A percentile compares a stretch with the other conserved stretches of the same genome.
Conservation (phyloP, 371 early-diverging fungal species). For the Thermomucor indicae-seudaticae region DNA sequence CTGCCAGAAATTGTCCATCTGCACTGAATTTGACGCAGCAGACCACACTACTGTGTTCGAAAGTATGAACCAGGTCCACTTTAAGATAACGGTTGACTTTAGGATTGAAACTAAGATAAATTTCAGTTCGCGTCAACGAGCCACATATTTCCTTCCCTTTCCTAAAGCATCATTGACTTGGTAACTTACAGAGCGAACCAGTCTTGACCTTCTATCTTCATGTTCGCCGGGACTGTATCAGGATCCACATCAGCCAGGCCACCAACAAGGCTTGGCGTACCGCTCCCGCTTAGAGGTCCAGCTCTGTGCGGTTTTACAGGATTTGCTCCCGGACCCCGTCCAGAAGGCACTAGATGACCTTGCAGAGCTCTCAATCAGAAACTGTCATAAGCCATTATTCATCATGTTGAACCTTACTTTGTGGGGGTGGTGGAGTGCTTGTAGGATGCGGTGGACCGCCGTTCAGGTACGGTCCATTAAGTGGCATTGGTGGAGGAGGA, state of each 20-base stretch:
- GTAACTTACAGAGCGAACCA: constrained; percentile 76
- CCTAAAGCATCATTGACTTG: not conserved
- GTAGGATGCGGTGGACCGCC: constrained; percentile 37
- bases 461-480: constrained; percentile 35
- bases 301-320: constrained; percentile 15
- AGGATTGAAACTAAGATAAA: constrained; percentile 57
- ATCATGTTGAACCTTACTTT: constrained; percentile 3
- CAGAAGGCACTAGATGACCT: constrained; percentile 5
- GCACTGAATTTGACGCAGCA: constrained; percentile 93
- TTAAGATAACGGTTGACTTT: constrained; percentile 63
- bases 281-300: constrained; percentile 13
- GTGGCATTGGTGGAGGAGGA: constrained; percentile 23
- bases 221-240: constrained; percentile 70
- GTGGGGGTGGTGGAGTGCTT: constrained; percentile 26
- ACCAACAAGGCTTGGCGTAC: constrained; percentile 12
- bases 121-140: not conserved
- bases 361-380: not conserved
- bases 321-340: constrained; percentile 9
- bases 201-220: constrained; percentile 83
- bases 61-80: constrained; percentile 76
- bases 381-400: not conserved
- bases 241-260: constrained; percentile 80
- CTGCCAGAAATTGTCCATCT: constrained; percentile 87
- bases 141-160: not conserved
- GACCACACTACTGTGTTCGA: constrained; percentile 86